phyloP scores from a whole-genome alignment of 768 basidiomycete species.

The Paxillus ammoniavirescens region DNA sequence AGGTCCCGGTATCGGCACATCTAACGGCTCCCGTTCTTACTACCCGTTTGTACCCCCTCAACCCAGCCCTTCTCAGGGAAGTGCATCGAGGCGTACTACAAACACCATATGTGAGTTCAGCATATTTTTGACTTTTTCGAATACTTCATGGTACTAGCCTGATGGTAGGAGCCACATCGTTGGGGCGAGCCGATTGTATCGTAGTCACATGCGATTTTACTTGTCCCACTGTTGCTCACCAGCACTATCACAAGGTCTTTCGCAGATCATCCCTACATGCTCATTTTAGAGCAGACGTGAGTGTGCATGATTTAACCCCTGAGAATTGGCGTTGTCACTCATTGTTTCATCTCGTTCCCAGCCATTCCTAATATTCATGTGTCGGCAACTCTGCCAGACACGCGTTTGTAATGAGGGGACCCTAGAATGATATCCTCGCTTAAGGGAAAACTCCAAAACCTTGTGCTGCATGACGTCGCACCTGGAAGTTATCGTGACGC shows the following conservation, averaged over 20 bases:
- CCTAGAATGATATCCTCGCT: neutral
- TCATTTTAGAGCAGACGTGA: neutral
- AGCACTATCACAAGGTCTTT: too few relatives aligned
- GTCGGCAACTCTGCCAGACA: neutral
- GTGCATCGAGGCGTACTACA: neutral
- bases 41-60: too few relatives aligned
- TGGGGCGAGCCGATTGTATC: neutral
- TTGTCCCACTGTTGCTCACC: too few relatives aligned
- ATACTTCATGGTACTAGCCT: neutral
- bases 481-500: too few relatives aligned
- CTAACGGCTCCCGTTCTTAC: too few relatives aligned
- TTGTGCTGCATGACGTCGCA: too few relatives aligned
- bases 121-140: neutral
- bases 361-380: neutral
- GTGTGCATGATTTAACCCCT: neutral
- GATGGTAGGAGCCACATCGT: neutral
- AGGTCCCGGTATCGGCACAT: too few relatives aligned
- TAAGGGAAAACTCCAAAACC: neutral
- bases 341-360: conserved; percentile 1
- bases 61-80: neutral
- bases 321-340: neutral
- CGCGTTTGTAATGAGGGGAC: neutral
- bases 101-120: neutral
- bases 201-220: neutral
- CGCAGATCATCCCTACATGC: neutral